A percentile compares a stretch with the other conserved stretches of the same genome.
Conservation (phyloP, 805 yeast genomes). For the Sugiyamaella marilandica region DNA sequence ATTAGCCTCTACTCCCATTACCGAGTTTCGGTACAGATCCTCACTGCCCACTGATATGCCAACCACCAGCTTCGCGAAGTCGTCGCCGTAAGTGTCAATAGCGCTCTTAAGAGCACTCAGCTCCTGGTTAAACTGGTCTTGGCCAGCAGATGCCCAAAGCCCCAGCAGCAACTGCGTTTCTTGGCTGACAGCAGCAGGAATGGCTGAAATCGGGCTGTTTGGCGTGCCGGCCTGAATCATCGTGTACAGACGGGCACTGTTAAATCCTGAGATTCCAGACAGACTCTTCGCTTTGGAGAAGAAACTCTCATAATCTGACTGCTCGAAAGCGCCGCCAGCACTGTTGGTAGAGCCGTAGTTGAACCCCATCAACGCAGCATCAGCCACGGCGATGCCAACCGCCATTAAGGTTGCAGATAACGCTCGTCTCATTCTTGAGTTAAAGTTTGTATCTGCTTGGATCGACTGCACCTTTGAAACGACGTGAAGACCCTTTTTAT, state of each 20-base stretch:
- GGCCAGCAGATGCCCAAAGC: constrained; percentile 22
- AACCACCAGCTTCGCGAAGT: constrained; percentile 39
- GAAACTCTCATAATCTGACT: constrained; percentile 18
- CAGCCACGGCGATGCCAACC: constrained; percentile 2
- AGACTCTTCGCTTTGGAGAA: constrained; percentile 17
- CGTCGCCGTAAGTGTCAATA: constrained; percentile 14
- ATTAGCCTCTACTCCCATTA: constrained; percentile 54
- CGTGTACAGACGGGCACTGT: constrained; percentile 21
- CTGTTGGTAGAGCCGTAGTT: constrained; percentile 23
- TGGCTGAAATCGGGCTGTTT: constrained; percentile 19
- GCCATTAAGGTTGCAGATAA: neutral
- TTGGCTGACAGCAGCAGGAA: constrained; percentile 21
- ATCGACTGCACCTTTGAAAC: neutral
- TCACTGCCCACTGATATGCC: constrained; percentile 82
- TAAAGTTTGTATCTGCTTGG: neutral
- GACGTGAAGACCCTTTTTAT: neutral
- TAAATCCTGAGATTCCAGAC: constrained; percentile 18
- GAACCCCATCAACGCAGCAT: constrained; percentile 19
- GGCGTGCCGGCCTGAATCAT: constrained; percentile 23
- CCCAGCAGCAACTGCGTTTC: constrained; percentile 21
- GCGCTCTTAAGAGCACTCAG: constrained; percentile 19
- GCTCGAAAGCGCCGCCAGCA: constrained; percentile 13
- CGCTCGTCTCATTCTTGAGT: neutral
- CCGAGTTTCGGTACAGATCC: constrained; percentile 67
- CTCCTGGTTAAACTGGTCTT: constrained; percentile 18